Conservation (phyloP, 2,329 filamentous ascomycete genomes). For the Reticulascus tulasneorum region DNA sequence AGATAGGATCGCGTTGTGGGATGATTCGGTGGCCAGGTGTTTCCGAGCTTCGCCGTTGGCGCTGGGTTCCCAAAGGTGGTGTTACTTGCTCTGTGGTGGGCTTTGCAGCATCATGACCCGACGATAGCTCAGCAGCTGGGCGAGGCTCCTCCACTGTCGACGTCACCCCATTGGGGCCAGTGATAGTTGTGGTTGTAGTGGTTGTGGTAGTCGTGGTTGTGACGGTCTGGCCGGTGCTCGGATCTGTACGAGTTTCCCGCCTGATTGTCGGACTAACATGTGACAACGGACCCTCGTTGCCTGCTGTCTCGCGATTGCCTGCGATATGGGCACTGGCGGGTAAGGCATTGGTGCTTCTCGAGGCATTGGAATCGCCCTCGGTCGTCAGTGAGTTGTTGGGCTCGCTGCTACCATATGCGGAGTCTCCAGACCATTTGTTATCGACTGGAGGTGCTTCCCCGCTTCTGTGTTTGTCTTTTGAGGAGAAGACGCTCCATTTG, state of each 20-base stretch:
- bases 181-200: conserved; percentile 14
- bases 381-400: conserved; percentile 6
- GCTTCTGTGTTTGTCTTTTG: no score
- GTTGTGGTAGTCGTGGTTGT: conserved; percentile 13
- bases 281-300: conserved; percentile 5
- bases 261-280: conserved; percentile 11
- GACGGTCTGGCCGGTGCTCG: conserved; percentile 10
- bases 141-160: conserved; percentile 3
- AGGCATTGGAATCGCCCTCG: conserved; percentile 3
- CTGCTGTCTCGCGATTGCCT: background rate
- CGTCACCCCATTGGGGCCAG: conserved; percentile 5
- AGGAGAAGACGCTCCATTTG: no score
- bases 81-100: conserved; percentile 3
- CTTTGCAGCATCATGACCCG: background rate
- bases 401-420: conserved; percentile 9
- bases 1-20: background rate
- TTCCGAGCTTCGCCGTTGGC: no score
- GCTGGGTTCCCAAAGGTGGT: no score
- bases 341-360: conserved; percentile 3
- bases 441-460: no score
- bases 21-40: conserved; percentile 6
- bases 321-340: background rate
- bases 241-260: conserved; percentile 11
- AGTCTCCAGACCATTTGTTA: no score
- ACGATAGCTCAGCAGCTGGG: background rate